phyloP scores from a whole-genome alignment of 106 monocot species.

The Iris macrosiphon region DNA sequence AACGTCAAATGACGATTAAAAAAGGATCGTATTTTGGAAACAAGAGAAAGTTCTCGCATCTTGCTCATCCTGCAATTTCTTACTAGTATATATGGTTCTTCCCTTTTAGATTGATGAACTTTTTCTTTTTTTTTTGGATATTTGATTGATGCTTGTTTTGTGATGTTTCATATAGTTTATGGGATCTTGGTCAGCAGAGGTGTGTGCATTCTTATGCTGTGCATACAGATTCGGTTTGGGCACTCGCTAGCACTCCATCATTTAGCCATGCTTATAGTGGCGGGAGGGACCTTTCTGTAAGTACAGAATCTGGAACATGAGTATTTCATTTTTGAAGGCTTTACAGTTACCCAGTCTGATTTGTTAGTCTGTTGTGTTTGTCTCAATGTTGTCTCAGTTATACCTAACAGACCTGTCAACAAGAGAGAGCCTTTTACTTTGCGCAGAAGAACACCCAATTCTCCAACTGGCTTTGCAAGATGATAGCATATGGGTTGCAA shows the following conservation, averaged over 20 bases:
- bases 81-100: too few relatives aligned
- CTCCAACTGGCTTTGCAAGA: conserved; percentile 78
- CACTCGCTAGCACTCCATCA: conserved; percentile 84
- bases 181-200: conserved; percentile 99
- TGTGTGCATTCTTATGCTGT: conserved; percentile 99
- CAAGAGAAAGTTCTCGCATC: too few relatives aligned
- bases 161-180: conserved; percentile 47
- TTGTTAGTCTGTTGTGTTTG: conserved; percentile 1
- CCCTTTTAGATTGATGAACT: too few relatives aligned
- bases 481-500: conserved; percentile 91
- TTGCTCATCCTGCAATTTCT: too few relatives aligned
- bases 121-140: too few relatives aligned
- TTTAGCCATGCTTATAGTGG: conserved; percentile 98
- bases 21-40: too few relatives aligned
- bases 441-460: conserved; percentile 80
- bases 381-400: conserved; percentile 41
- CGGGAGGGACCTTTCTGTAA: conserved; percentile 90
- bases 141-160: too few relatives aligned
- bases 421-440: conserved; percentile 83
- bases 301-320: conserved; percentile 23
- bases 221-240: conserved; percentile 98
- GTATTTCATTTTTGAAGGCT: neutral
- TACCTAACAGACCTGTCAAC: conserved; percentile 90
- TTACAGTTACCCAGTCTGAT: conserved; percentile 4
- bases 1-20: too few relatives aligned